Percentiles rank a stretch among this genome's conserved stretches.
Evolutionary conservation across 768 basidiomycete species (phyloP).

Genomic region (Boletus pseudo-olivaceus): DNA sequence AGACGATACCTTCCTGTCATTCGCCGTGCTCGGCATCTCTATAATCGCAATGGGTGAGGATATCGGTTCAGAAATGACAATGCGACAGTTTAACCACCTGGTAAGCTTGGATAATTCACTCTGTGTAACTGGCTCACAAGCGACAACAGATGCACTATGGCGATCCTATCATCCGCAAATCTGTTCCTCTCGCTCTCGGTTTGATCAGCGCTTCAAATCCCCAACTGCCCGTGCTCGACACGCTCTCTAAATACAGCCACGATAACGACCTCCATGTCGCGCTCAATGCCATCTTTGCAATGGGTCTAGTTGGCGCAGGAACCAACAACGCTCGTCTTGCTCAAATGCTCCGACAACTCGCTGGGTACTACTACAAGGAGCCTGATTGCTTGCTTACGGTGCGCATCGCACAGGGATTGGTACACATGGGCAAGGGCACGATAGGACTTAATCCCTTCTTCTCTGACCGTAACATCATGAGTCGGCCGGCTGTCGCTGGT

Average conservation of each 20-base stretch:
- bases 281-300: slow-evolving; percentile 95
- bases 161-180: slow-evolving; percentile 86
- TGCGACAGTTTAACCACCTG: slow-evolving; percentile 95
- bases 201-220: slow-evolving; percentile 96
- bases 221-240: slow-evolving; percentile 90
- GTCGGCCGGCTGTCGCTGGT: slow-evolving; percentile 84
- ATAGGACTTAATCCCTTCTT: slow-evolving; percentile 97
- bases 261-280: slow-evolving; percentile 98
- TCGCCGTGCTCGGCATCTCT: slow-evolving; percentile 91
- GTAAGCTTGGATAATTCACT: slow-evolving; percentile 42
- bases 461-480: slow-evolving; percentile 87
- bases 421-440: slow-evolving; percentile 99
- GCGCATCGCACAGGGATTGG: slow-evolving; percentile 89
- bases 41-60: slow-evolving; percentile 98
- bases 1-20: slow-evolving; percentile 84
- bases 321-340: slow-evolving; percentile 98
- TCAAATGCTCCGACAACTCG: slow-evolving; percentile 95
- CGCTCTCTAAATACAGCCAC: slow-evolving; percentile 97
- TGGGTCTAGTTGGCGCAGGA: slow-evolving; percentile 97
- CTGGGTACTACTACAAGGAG: slow-evolving; percentile 98
- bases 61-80: slow-evolving; percentile 95
- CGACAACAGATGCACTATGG: slow-evolving; percentile 93
- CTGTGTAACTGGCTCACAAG: slow-evolving; percentile 12
- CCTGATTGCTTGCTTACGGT: slow-evolving; percentile 96
- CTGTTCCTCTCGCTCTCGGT: slow-evolving; percentile 92